phyloP scores from a whole-genome alignment of 352 stramenopile species.

The Phytophthora lateralis region DNA sequence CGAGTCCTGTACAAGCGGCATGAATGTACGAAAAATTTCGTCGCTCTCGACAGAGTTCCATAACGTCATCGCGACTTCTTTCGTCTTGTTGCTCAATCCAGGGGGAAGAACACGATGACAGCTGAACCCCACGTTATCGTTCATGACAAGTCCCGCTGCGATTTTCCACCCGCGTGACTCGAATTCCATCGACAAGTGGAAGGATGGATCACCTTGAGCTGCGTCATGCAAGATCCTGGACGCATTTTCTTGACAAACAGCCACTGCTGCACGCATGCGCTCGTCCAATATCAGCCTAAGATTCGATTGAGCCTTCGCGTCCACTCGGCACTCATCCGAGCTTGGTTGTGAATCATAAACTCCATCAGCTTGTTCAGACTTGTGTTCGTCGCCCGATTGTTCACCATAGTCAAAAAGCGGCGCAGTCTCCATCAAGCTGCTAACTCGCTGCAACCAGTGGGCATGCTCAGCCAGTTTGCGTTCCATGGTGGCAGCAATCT shows the following conservation, averaged over 20 bases:
- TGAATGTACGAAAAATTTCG: conserved; percentile 68
- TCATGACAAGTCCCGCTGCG: conserved; percentile 40
- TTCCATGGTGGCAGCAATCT: conserved; percentile 39
- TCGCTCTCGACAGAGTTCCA: conserved; percentile 61
- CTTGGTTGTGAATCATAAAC: conserved; percentile 1
- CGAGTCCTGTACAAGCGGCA: conserved; percentile 57
- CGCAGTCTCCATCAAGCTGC: conserved; percentile 53
- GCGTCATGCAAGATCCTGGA: conserved; percentile 43
- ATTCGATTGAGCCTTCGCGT: conserved; percentile 20
- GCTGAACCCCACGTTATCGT: conserved; percentile 50
- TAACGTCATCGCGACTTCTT: conserved; percentile 47
- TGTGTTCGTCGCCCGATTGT: not conserved
- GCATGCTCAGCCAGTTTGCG: conserved; percentile 57
- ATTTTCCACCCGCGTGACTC: conserved; percentile 56
- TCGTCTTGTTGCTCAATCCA: conserved; percentile 8
- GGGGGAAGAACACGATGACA: conserved; percentile 42
- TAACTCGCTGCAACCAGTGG: conserved; percentile 52
- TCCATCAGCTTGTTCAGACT: conserved; percentile 5
- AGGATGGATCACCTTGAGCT: conserved; percentile 4
- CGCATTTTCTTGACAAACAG: conserved; percentile 37
- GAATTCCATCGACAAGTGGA: conserved; percentile 44
- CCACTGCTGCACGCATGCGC: conserved; percentile 33
- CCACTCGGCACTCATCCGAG: conserved; percentile 32
- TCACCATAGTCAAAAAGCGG: conserved; percentile 49
- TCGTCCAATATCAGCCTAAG: conserved; percentile 41